These are phyloP conservation scores for Arabidopsis lyrata DNA, from an alignment of 441 rosid species.

Conservation along the genomic window DNA sequence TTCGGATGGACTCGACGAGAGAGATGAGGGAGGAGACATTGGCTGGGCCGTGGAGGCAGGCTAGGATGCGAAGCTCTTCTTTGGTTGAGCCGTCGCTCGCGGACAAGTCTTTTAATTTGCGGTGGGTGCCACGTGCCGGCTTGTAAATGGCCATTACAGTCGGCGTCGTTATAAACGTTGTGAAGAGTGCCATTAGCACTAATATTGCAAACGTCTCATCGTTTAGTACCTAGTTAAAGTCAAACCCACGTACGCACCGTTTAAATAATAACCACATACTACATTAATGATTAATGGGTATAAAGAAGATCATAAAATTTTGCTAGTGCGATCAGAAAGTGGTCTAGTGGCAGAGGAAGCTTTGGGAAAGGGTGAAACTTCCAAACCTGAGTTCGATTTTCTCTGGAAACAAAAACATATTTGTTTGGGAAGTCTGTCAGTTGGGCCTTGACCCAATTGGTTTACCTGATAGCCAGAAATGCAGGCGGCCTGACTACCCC, in stretches of 20 bases:
- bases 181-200: conserved; percentile 82
- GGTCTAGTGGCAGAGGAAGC: no score
- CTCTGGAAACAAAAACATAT: no score
- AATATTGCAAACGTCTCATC: conserved; percentile 77
- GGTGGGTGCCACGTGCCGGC: conserved; percentile 59
- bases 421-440: no score
- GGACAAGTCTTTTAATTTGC: conserved; percentile 56
- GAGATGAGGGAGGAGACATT: conserved; percentile 67
- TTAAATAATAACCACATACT: conserved; percentile 9
- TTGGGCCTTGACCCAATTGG: no score
- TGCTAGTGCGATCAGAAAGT: conserved; percentile 16
- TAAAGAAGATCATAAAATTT: background rate
- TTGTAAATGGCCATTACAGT: conserved; percentile 72
- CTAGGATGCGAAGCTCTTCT: conserved; percentile 64
- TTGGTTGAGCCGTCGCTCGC: conserved; percentile 43
- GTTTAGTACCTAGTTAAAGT: conserved; percentile 60
- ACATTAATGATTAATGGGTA: background rate
- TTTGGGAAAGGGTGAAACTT: no score
- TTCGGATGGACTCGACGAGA: conserved; percentile 66
- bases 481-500: no score
- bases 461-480: no score
- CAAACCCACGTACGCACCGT: conserved; percentile 9
- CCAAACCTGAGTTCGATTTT: no score
- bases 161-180: conserved; percentile 83
- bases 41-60: conserved; percentile 70